A percentile compares a stretch with the other conserved stretches of the same genome.
phyloP scores from a whole-genome alignment of 2,329 filamentous ascomycete species.

The Exophiala xenobiotica region DNA sequence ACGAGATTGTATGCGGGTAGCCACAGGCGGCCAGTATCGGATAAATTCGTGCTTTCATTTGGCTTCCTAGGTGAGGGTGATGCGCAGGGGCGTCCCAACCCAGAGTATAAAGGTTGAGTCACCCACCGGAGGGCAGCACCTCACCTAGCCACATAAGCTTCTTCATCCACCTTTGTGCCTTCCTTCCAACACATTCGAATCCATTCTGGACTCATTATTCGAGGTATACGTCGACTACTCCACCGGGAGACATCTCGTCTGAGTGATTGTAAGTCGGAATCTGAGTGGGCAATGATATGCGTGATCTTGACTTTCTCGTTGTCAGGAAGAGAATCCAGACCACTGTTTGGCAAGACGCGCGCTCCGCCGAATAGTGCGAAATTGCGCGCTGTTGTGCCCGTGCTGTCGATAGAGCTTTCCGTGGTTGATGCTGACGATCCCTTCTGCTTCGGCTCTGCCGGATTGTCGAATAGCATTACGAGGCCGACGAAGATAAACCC shows the following conservation, averaged over 20 bases:
- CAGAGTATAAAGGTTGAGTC: too few relatives aligned
- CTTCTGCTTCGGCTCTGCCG: neutral
- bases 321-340: conserved; percentile 36
- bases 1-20: too few relatives aligned
- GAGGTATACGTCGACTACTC: conserved; percentile 56
- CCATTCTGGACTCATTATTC: conserved; percentile 71
- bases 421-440: neutral
- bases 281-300: conserved; percentile 63
- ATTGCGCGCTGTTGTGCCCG: conserved; percentile 50
- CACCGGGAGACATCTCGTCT: conserved; percentile 33
- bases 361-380: conserved; percentile 71
- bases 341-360: conserved; percentile 44
- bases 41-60: too few relatives aligned
- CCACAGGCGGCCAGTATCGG: too few relatives aligned
- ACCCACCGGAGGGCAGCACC: too few relatives aligned
- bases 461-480: conserved; percentile 44
- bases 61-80: too few relatives aligned
- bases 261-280: conserved; percentile 44
- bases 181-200: conserved; percentile 77
- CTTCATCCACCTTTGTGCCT: conserved; percentile 76
- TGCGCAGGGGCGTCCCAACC: too few relatives aligned
- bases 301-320: conserved; percentile 40
- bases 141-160: conserved; percentile 42
- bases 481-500: conserved; percentile 53
- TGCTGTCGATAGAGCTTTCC: conserved; percentile 22